phyloP scores from a whole-genome alignment of 108 stramenopile genomes.

The Fistulifera solaris region DNA sequence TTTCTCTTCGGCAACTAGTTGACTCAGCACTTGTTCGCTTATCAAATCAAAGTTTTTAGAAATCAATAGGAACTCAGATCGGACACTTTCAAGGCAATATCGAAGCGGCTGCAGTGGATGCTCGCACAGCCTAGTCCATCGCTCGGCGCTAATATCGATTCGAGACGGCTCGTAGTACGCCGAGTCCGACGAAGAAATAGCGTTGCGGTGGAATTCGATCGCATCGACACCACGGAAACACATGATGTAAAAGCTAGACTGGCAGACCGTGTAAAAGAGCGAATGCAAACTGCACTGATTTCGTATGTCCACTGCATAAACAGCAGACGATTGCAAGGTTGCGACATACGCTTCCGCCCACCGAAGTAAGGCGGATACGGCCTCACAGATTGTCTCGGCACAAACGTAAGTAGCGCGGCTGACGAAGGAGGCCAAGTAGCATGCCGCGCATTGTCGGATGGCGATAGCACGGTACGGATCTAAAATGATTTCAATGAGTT shows the following conservation, averaged over 20 bases:
- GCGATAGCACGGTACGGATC: constrained; percentile 59
- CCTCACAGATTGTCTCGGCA: constrained; percentile 66
- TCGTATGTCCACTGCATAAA: constrained; percentile 27
- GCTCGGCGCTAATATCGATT: constrained; percentile 23
- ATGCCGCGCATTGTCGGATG: constrained; percentile 77
- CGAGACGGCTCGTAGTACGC: constrained; percentile 3
- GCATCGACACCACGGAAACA: constrained; percentile 88
- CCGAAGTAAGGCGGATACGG: constrained; percentile 64
- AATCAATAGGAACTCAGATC: constrained; percentile 80
- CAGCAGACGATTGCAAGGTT: constrained; percentile 17
- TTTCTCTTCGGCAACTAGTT: constrained; percentile 13
- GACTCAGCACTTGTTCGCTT: constrained; percentile 55
- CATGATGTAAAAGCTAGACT: constrained; percentile 96
- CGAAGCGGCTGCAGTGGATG: constrained; percentile 79
- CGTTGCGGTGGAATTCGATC: constrained; percentile 42
- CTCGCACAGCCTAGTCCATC: constrained; percentile 18
- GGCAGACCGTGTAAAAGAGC: constrained; percentile 91
- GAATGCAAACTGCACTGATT: constrained; percentile 62
- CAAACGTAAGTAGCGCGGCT: constrained; percentile 78
- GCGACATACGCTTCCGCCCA: constrained; percentile 84
- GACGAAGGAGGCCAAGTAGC: constrained; percentile 93
- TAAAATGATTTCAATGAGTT: constrained; percentile 58
- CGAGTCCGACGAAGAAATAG: constrained; percentile 13
- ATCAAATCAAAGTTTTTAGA: constrained; percentile 31
- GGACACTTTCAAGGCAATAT: constrained; percentile 89